Percentiles rank a stretch among this genome's conserved stretches.
phyloP scores from a whole-genome alignment of 441 rosid species.

The Metrosideros polymorpha region DNA sequence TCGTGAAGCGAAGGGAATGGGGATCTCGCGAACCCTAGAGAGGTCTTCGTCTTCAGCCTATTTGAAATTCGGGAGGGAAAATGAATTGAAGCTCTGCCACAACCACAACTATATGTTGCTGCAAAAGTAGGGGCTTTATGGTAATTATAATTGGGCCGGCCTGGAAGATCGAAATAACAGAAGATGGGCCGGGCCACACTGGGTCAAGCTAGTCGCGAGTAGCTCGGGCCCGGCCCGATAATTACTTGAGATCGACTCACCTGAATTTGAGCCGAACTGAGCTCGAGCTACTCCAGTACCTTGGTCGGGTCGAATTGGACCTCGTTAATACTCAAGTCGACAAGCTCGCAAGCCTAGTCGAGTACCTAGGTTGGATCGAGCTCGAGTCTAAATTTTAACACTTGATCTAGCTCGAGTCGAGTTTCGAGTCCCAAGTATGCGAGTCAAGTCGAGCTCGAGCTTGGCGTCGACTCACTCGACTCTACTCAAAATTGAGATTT shows the following conservation, averaged over 20 bases:
- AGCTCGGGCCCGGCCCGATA: not conserved
- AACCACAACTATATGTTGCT: not conserved
- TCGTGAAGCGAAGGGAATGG: not conserved
- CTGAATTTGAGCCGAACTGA: not conserved
- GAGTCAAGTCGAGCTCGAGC: not conserved
- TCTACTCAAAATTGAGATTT: not conserved
- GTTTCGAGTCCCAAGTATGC: fast-evolving
- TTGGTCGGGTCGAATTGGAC: fast-evolving
- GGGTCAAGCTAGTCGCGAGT: not conserved
- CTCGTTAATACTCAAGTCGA: not conserved
- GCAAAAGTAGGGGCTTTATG: not conserved
- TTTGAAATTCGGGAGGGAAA: not conserved
- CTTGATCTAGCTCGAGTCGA: not conserved
- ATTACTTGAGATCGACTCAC: not conserved
- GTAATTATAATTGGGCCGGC: not conserved
- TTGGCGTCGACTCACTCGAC: not conserved
- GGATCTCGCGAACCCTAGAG: not conserved
- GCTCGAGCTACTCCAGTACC: not conserved
- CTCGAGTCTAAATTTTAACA: no score
- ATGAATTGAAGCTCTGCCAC: not conserved
- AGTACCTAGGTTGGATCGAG: not conserved
- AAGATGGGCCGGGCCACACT: not conserved
- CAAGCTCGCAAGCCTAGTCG: fast-evolving
- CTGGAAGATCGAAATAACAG: not conserved
- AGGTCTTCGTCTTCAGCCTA: not conserved